phyloP scores from a whole-genome alignment of 768 basidiomycete genomes.

The Podaxis carcinomalis region DNA sequence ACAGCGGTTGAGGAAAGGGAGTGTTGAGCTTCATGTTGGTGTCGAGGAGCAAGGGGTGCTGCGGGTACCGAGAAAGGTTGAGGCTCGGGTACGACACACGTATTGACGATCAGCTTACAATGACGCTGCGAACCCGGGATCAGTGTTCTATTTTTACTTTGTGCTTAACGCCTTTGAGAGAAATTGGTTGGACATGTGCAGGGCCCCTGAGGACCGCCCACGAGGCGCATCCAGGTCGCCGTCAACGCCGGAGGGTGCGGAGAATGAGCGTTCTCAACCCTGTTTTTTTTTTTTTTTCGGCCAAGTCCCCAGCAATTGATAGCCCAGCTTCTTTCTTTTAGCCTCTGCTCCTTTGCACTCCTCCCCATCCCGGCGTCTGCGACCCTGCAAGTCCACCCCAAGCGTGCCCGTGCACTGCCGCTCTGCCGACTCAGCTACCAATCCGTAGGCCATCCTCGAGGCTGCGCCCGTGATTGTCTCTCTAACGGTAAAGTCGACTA shows the following conservation, averaged over 20 bases:
- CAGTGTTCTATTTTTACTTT: not conserved
- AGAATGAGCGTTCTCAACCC: not conserved
- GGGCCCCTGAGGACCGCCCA: not conserved
- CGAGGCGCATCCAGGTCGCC: not conserved
- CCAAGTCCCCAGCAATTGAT: not conserved
- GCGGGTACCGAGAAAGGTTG: not conserved
- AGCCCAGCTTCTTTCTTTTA: not conserved
- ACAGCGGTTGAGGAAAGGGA: slow-evolving; percentile 54
- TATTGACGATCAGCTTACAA: not conserved
- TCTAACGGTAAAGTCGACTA: not conserved
- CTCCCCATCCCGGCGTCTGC: not conserved
- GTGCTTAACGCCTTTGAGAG: not conserved
- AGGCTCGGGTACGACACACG: not conserved
- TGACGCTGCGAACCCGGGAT: not conserved
- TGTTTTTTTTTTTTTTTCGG: no score
- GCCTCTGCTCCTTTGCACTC: not conserved
- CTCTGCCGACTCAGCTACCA: not conserved
- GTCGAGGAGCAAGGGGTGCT: slow-evolving; percentile 9
- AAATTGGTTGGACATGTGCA: slow-evolving; percentile 1
- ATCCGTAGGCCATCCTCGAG: not conserved
- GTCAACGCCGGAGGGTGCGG: not conserved
- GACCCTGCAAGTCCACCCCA: not conserved
- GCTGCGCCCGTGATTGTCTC: not conserved
- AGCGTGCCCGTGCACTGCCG: not conserved
- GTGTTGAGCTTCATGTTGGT: slow-evolving; percentile 41